phyloP scores from a whole-genome alignment of 2,329 filamentous ascomycete genomes.

The Ceratocystis huliohia region DNA sequence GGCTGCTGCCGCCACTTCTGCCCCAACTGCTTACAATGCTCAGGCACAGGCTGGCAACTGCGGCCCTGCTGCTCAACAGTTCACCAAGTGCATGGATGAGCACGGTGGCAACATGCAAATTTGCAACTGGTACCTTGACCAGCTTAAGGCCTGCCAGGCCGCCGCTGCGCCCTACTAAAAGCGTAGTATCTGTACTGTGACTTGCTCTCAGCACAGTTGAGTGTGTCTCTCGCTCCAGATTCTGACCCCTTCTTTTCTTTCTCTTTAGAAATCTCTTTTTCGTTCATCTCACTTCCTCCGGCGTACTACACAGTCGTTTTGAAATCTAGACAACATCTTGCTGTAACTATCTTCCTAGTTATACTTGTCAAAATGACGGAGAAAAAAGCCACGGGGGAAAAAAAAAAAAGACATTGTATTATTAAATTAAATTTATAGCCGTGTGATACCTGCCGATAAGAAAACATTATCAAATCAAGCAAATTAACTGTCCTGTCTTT shows the following conservation, averaged over 20 bases:
- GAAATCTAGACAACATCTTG: no score
- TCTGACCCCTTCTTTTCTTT: slow-evolving; percentile 7
- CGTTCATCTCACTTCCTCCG: background rate
- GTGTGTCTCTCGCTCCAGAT: no score
- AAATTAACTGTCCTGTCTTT: no score
- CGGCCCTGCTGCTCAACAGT: slow-evolving; percentile 64
- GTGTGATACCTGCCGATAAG: background rate
- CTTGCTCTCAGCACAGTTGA: no score
- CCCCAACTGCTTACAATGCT: slow-evolving; percentile 37
- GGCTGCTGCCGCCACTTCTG: slow-evolving; percentile 33
- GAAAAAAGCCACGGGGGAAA: background rate
- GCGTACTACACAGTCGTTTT: background rate
- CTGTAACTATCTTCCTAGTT: no score
- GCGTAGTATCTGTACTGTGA: background rate
- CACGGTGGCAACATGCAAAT: slow-evolving; percentile 88
- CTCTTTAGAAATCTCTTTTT: background rate
- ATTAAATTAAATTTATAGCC: slow-evolving; percentile 6
- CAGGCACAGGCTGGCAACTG: slow-evolving; percentile 43
- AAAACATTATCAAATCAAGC: background rate
- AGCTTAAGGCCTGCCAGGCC: slow-evolving; percentile 41
- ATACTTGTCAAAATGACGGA: background rate
- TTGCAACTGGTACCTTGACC: slow-evolving; percentile 96
- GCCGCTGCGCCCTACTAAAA: slow-evolving; percentile 19
- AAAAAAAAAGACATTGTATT: slow-evolving; percentile 5
- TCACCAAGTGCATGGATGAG: slow-evolving; percentile 94